Evolutionary conservation across 106 monocot species (phyloP), one percentile per base, ranked within the genome.

Genomic region (Dendrobium catenatum): DNA sequence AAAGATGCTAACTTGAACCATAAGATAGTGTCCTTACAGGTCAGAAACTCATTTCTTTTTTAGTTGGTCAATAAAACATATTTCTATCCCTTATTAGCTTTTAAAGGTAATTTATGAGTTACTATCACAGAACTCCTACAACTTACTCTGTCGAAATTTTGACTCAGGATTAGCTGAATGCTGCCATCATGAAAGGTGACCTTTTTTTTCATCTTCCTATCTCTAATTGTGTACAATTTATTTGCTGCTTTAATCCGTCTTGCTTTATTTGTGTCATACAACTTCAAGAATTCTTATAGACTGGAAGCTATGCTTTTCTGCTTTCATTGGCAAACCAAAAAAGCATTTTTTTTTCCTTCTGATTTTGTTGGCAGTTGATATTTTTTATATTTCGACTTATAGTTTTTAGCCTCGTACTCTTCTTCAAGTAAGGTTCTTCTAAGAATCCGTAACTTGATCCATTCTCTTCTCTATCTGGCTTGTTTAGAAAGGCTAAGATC

Each of bases 151-250:
- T 77, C 90, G 96, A 74, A 92, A 84, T 81, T 96, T 94, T 85
- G 96, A 96, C 76, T 78, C 85, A 87, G 96, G 89, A 81, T 85
- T 94, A 82, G 96, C 96, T 61, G 96, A 96, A 82, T 96, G 96
- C 84, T 96, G 96, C 78, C 96, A 96, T 86, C 96, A 92, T 88
- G 93, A 96, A 81, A 92, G 88, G 96, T 94, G 90, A 77, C 37
- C 18, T 67, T 49, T 66, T 75, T 66, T 66, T 22, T 24, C 6
- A 6, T 66, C 4, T 66, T 2, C 4, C 22, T 24, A 0, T 66
- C 6, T 66, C 26, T 10, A 26, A 1, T 66, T 26, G n/a, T 51
- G 15, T 51, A 51, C 16, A 51, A 51, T 51, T 51, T 51, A 13
- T 51, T 16, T 7, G 64, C 4, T 55, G 1, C 22, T 24, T 24